phyloP scores from a whole-genome alignment of 2,329 filamentous ascomycete genomes.

The Colletotrichum orbiculare region DNA sequence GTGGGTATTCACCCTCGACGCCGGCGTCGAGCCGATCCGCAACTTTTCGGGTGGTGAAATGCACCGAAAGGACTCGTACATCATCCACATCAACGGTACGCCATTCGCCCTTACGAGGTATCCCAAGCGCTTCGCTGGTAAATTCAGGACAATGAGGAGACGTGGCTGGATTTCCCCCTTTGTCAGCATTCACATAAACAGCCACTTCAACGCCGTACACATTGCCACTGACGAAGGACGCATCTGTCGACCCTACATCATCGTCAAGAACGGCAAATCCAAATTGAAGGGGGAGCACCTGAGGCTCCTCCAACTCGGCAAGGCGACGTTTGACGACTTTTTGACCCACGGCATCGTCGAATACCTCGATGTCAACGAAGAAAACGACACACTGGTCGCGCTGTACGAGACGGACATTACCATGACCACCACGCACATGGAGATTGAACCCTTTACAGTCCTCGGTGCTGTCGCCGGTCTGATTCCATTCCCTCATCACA shows the following conservation, averaged over 20 bases:
- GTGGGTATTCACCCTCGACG: slow-evolving; percentile 87
- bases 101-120: slow-evolving; percentile 88
- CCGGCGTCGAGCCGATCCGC: slow-evolving; percentile 82
- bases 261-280: slow-evolving; percentile 88
- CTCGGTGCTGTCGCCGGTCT: slow-evolving; percentile 94
- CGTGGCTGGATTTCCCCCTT: slow-evolving; percentile 95
- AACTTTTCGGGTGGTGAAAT: slow-evolving; percentile 82
- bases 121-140: slow-evolving; percentile 86
- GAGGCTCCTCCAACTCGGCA: slow-evolving; percentile 82
- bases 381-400: slow-evolving; percentile 94
- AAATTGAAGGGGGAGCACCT: slow-evolving; percentile 84
- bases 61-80: slow-evolving; percentile 84
- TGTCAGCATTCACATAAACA: slow-evolving; percentile 95
- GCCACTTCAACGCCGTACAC: slow-evolving; percentile 90
- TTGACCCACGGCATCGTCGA: slow-evolving; percentile 90
- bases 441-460: slow-evolving; percentile 98
- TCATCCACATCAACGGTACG: slow-evolving; percentile 95
- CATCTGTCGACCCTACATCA: slow-evolving; percentile 94
- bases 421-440: slow-evolving; percentile 87
- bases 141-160: slow-evolving; percentile 87
- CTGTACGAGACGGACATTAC: slow-evolving; percentile 89
- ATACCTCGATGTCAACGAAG: slow-evolving; percentile 97
- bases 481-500: slow-evolving; percentile 98
- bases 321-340: slow-evolving; percentile 93
- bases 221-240: slow-evolving; percentile 97